A percentile compares a stretch with the other conserved stretches of the same genome.
Conservation (phyloP, 371 early-diverging fungal species). For the Zychaea mexicana region DNA sequence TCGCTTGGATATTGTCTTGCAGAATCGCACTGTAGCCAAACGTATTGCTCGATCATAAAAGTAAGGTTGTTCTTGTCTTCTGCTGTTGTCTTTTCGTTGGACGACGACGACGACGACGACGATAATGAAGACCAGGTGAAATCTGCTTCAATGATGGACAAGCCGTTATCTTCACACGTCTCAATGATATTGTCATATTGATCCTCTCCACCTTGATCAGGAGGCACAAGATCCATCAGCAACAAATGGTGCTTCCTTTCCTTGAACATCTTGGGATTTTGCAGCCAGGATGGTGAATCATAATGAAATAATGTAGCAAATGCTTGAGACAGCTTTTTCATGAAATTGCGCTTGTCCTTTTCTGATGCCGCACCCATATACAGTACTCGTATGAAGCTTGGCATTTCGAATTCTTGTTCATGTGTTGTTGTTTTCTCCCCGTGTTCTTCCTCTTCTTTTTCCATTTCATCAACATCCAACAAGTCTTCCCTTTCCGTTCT, state of each 20-base stretch:
- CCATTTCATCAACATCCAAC: background rate
- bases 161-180: conserved; percentile 44
- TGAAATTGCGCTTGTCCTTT: conserved; percentile 30
- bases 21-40: conserved; percentile 30
- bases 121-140: conserved; percentile 42
- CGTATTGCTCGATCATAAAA: conserved; percentile 25
- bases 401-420: conserved; percentile 25
- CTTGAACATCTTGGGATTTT: conserved; percentile 23
- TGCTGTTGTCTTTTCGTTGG: too few species aligned
- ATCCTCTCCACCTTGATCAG: conserved; percentile 9
- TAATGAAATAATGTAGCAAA: conserved; percentile 12
- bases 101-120: too few species aligned
- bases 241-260: conserved; percentile 40
- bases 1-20: conserved; percentile 15
- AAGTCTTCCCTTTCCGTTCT: background rate
- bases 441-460: background rate
- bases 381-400: conserved; percentile 33
- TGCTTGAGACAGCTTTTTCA: conserved; percentile 39
- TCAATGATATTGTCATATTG: conserved; percentile 16
- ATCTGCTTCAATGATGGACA: conserved; percentile 51
- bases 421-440: background rate
- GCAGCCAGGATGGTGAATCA: conserved; percentile 12
- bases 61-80: conserved; percentile 14
- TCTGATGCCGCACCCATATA: conserved; percentile 41
- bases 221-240: conserved; percentile 20